A percentile compares a stretch with the other conserved stretches of the same genome.
Evolutionary conservation across 805 yeast genomes (phyloP).

Genomic region (Schizosaccharomyces octosporus): DNA sequence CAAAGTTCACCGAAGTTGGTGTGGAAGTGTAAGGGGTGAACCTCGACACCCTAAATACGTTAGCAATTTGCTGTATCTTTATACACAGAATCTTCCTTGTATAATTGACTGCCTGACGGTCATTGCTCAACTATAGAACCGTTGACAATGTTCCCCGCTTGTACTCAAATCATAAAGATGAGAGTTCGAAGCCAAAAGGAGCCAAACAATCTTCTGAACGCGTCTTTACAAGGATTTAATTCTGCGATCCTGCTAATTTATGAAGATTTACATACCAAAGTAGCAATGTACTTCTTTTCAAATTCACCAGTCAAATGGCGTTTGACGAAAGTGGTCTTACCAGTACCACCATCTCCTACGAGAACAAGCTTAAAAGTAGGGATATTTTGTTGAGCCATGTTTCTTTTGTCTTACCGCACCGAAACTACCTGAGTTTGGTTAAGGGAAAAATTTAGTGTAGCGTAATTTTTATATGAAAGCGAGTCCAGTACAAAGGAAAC

Average conservation of each 20-base stretch:
- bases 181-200: too few relatives aligned
- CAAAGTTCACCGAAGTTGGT: conserved; percentile 97
- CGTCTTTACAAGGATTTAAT: too few relatives aligned
- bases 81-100: too few relatives aligned
- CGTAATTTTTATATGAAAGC: not conserved
- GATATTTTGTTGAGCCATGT: conserved; percentile 20
- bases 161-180: too few relatives aligned
- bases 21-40: conserved; percentile 92
- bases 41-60: conserved; percentile 68
- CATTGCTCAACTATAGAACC: too few relatives aligned
- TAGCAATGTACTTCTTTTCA: conserved; percentile 92
- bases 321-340: conserved; percentile 98
- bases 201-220: not conserved
- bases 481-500: not conserved
- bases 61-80: too few relatives aligned
- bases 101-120: too few relatives aligned
- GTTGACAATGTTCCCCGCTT: too few relatives aligned
- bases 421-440: not conserved
- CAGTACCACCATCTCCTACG: conserved; percentile 99
- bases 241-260: too few relatives aligned
- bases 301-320: conserved; percentile 98
- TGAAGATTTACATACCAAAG: not conserved
- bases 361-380: conserved; percentile 95
- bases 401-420: not conserved
- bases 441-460: not conserved